Percentiles rank a stretch among this genome's conserved stretches.
Conservation (phyloP, 768 basidiomycete species). For the Podaxis sp. region DNA sequence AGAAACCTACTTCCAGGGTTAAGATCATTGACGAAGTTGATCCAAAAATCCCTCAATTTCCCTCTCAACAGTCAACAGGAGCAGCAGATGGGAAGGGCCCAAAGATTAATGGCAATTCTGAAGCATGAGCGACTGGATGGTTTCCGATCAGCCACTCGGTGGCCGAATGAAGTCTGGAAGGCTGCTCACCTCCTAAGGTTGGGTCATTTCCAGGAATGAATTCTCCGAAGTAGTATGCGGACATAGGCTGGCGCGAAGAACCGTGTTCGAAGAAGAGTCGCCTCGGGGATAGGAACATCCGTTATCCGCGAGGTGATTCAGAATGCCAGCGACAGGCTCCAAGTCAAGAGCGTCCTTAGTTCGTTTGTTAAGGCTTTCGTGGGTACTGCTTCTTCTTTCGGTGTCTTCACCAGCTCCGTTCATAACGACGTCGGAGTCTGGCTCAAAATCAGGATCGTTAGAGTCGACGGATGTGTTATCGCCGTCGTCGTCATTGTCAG, state of each 20-base stretch:
- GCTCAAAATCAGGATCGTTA: no score
- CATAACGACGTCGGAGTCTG: no score
- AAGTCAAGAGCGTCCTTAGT: no score
- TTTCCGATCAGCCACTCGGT: neutral
- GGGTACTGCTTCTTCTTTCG: no score
- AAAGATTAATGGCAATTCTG: slow-evolving; percentile 45
- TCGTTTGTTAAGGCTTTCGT: no score
- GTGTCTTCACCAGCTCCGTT: no score
- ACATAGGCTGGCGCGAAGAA: slow-evolving; percentile 42
- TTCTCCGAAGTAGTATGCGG: slow-evolving; percentile 51
- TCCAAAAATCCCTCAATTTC: slow-evolving; percentile 47
- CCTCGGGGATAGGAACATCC: slow-evolving; percentile 45
- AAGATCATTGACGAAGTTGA: slow-evolving; percentile 55
- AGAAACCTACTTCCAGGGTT: slow-evolving; percentile 44
- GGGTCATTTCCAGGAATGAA: slow-evolving; percentile 52
- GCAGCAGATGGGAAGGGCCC: slow-evolving; percentile 37
- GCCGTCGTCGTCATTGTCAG: no score
- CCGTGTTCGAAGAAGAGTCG: slow-evolving; percentile 48
- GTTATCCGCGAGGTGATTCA: no score
- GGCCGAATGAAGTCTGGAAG: neutral
- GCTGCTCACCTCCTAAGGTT: slow-evolving; percentile 37
- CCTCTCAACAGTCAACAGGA: slow-evolving; percentile 37
- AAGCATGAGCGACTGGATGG: slow-evolving; percentile 40
- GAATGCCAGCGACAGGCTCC: no score
- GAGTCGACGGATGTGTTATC: no score